phyloP scores from a whole-genome alignment of 768 basidiomycete species.

The Lactifluus rugatus region DNA sequence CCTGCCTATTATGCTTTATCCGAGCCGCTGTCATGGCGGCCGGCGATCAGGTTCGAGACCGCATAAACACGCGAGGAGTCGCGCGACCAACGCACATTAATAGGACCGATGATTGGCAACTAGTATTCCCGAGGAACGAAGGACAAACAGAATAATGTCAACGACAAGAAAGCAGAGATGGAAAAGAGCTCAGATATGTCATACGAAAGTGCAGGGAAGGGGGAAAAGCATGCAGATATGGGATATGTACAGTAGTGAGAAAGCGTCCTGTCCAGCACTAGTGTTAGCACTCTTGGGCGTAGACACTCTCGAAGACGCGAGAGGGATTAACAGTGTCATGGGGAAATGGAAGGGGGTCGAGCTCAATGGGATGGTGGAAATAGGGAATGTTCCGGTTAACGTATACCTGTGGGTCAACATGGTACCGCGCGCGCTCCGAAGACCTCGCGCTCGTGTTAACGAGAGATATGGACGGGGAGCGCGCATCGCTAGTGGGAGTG shows the following conservation, averaged over 20 bases:
- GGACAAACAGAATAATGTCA: conserved; percentile 10
- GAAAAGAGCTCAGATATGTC: conserved; percentile 21
- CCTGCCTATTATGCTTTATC: neutral
- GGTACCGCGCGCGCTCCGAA: conserved; percentile 29
- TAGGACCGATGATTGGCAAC: conserved; percentile 12
- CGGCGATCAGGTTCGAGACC: conserved; percentile 9
- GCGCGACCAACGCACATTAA: conserved; percentile 4
- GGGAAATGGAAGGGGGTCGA: conserved; percentile 65
- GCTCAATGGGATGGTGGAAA: conserved; percentile 50
- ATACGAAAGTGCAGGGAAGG: conserved; percentile 24
- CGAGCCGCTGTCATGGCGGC: neutral
- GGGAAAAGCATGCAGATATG: conserved; percentile 22
- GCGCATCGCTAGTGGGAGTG: conserved; percentile 43
- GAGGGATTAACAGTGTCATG: conserved; percentile 37
- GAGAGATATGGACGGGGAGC: conserved; percentile 47
- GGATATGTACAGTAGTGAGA: conserved; percentile 24
- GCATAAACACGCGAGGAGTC: neutral
- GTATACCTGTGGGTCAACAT: conserved; percentile 48
- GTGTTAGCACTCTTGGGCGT: conserved; percentile 56
- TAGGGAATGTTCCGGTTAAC: conserved; percentile 49
- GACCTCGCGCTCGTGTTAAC: conserved; percentile 27
- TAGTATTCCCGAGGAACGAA: conserved; percentile 13
- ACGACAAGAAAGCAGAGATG: conserved; percentile 12
- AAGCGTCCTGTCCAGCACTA: conserved; percentile 2
- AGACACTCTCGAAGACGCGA: conserved; percentile 27